Percentiles rank a stretch among this genome's conserved stretches.
These are phyloP conservation scores for Psilocybe azurescens DNA, from an alignment of 768 basidiomycete genomes.

Conservation along the genomic window DNA sequence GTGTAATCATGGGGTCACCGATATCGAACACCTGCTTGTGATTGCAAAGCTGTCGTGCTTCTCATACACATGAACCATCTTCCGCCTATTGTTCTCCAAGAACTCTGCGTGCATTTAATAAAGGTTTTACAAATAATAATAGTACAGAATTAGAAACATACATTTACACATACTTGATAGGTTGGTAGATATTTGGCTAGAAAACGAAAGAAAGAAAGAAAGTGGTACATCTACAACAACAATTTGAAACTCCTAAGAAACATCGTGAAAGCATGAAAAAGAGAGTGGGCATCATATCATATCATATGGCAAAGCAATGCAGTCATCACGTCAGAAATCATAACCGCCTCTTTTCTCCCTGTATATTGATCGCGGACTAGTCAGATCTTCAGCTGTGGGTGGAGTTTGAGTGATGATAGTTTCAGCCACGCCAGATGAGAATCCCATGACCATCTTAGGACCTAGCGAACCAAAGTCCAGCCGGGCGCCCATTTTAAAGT, in stretches of 20 bases:
- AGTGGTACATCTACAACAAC: background rate
- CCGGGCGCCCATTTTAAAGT: constrained; percentile 61
- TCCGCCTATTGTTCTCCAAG: background rate
- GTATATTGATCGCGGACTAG: constrained; percentile 19
- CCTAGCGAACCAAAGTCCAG: constrained; percentile 61
- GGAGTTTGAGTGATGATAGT: constrained; percentile 35
- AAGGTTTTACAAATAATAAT: background rate
- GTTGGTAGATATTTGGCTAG: background rate
- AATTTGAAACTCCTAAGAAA: background rate
- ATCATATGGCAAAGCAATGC: too few relatives aligned
- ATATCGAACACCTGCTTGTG: background rate
- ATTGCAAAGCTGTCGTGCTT: background rate
- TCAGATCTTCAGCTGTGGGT: constrained; percentile 16
- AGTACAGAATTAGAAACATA: background rate
- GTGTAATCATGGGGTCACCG: background rate
- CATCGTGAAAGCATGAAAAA: background rate
- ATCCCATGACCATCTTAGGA: constrained; percentile 55
- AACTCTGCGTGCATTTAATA: background rate
- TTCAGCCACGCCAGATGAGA: constrained; percentile 42
- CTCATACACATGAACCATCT: background rate
- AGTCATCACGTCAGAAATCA: constrained; percentile 17
- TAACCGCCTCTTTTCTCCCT: constrained; percentile 25
- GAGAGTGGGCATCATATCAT: too few relatives aligned
- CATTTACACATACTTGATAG: background rate
- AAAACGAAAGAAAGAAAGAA: background rate